Evolutionary conservation across 176 grass and related monocot species (phyloP).

Genomic region (Olyra latifolia): DNA sequence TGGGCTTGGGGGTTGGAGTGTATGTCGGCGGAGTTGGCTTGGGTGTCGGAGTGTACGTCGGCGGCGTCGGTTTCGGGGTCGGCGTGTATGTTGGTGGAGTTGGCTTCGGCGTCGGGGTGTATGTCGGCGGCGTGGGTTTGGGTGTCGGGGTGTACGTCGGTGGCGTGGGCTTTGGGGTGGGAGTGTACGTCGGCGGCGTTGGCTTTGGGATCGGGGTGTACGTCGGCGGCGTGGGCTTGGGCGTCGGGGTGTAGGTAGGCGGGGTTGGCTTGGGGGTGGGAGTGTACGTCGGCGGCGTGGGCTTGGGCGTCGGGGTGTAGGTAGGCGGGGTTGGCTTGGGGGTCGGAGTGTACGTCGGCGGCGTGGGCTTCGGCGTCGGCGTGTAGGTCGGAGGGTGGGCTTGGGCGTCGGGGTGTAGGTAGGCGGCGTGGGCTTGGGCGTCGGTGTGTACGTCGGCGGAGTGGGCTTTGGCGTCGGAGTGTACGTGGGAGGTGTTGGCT

Average conservation of each 20-base stretch:
- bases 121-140: background rate
- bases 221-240: background rate
- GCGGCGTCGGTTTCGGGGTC: background rate
- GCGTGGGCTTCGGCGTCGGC: background rate
- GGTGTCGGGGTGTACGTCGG: background rate
- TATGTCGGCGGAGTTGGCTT: background rate
- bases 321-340: background rate
- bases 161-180: background rate
- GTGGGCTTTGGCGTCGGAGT: background rate
- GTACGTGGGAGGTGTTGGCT: background rate
- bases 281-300: background rate
- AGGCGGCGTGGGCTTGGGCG: background rate
- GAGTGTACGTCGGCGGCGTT: background rate
- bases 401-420: background rate
- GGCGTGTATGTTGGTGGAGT: background rate
- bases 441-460: background rate
- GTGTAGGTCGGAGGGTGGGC: background rate
- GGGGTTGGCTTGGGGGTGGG: constrained; percentile 17
- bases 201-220: background rate
- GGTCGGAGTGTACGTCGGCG: rapidly evolving
- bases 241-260: background rate
- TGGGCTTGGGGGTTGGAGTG: background rate
- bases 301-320: background rate
- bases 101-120: background rate
- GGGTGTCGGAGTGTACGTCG: background rate